Evolutionary conservation across 352 stramenopile genomes (phyloP).

Genomic region (Pythium aquatile): DNA sequence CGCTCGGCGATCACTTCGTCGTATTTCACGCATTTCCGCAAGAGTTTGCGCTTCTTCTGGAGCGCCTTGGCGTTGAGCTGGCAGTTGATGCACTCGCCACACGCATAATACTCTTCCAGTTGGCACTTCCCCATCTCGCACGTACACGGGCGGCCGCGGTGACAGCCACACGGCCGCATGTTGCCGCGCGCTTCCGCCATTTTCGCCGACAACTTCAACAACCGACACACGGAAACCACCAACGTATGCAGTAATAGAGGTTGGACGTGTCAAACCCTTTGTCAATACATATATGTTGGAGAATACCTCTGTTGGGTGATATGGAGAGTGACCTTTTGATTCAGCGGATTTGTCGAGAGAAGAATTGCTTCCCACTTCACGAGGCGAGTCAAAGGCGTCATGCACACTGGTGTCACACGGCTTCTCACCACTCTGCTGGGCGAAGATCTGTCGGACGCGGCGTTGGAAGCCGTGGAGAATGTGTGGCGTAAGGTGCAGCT

Average conservation of each 20-base stretch:
- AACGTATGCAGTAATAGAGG: neutral
- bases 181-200: constrained; percentile 34
- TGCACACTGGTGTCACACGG: constrained; percentile 3
- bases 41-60: constrained; percentile 15
- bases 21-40: constrained; percentile 49
- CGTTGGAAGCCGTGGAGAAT: constrained; percentile 41
- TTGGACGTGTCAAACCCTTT: neutral
- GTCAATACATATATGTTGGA: neutral
- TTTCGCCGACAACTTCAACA: constrained; percentile 26
- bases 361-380: neutral
- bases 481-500: constrained; percentile 69
- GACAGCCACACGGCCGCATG: constrained; percentile 64
- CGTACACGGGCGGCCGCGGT: constrained; percentile 51
- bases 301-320: neutral
- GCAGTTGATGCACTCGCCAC: constrained; percentile 60
- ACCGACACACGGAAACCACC: neutral
- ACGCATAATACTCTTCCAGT: constrained; percentile 28
- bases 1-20: constrained; percentile 40
- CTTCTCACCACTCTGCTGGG: neutral
- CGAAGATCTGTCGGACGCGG: constrained; percentile 12
- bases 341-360: neutral
- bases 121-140: constrained; percentile 45
- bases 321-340: neutral
- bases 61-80: constrained; percentile 42
- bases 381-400: neutral